These are phyloP conservation scores for Akanthomyces uredinophilus DNA, from an alignment of 2,329 filamentous ascomycete genomes.

Conservation along the genomic window DNA sequence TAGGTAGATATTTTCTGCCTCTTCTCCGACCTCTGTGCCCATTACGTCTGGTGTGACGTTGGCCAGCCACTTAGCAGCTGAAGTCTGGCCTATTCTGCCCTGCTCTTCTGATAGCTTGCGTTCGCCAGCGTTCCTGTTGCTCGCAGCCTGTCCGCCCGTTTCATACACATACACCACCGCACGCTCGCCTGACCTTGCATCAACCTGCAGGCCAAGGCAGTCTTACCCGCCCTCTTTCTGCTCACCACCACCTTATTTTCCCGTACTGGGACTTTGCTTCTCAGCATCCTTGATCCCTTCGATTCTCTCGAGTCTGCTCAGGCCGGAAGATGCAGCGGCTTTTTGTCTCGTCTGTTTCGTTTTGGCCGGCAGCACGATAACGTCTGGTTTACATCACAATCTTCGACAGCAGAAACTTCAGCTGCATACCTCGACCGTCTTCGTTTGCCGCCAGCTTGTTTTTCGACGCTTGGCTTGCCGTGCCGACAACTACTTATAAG, in stretches of 20 bases:
- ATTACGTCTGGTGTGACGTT: not conserved
- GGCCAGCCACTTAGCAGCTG: slow-evolving; percentile 10
- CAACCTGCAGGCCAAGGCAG: not conserved
- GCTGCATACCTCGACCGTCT: not conserved
- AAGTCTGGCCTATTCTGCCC: slow-evolving; percentile 1
- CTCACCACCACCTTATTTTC: not conserved
- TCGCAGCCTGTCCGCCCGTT: not conserved
- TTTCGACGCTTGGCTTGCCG: not conserved
- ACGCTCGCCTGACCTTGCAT: not conserved
- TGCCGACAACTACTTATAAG: slow-evolving; percentile 20
- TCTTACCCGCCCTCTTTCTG: not conserved
- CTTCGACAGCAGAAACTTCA: not conserved
- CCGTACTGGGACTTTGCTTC: not conserved
- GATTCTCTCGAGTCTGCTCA: not conserved
- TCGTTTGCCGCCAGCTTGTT: not conserved
- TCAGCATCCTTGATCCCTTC: not conserved
- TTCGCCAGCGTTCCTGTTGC: not conserved
- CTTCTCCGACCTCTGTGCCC: not conserved
- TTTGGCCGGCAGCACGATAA: not conserved
- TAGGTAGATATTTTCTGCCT: too few species aligned
- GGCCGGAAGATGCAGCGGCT: slow-evolving; percentile 1
- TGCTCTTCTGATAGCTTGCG: not conserved
- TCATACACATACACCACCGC: not conserved
- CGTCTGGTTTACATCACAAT: not conserved
- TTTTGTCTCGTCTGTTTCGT: not conserved